These are phyloP conservation scores for Malus hybrid DNA, from an alignment of 331 rosid genomes.

Conservation along the genomic window DNA sequence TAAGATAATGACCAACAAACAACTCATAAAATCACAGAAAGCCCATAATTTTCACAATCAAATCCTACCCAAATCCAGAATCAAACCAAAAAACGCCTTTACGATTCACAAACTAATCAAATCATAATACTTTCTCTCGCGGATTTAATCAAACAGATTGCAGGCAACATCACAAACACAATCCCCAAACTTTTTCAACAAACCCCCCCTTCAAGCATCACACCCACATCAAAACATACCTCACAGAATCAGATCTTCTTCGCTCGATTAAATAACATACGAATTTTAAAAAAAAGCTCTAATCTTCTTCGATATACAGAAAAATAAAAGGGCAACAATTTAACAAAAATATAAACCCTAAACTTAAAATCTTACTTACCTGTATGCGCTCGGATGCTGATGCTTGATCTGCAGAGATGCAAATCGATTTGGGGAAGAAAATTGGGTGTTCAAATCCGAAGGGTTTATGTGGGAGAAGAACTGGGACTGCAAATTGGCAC, in stretches of 20 bases:
- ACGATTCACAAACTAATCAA: not conserved
- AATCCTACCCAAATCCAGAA: not conserved
- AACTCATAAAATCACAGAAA: not conserved
- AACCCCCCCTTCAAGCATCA: not conserved
- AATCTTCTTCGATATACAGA: not conserved
- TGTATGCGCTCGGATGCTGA: not conserved
- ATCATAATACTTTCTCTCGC: not conserved
- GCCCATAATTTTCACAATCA: not conserved
- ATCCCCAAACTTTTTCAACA: not conserved
- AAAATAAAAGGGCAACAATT: not conserved
- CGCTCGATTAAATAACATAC: not conserved
- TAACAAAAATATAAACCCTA: not conserved
- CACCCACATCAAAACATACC: not conserved
- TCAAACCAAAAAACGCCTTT: not conserved
- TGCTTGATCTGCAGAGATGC: not conserved
- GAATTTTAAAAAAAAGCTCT: not conserved
- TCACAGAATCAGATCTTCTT: not conserved
- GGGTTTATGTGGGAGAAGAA: not conserved
- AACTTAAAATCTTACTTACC: not conserved
- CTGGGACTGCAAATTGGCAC: not conserved
- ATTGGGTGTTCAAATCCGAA: not conserved
- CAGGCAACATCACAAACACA: not conserved
- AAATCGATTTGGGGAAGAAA: not conserved
- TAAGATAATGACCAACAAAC: not conserved
- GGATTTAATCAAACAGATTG: not conserved